Evolutionary conservation across 345 rosid species (phyloP).

Genomic region (Salix arbutifolia): DNA sequence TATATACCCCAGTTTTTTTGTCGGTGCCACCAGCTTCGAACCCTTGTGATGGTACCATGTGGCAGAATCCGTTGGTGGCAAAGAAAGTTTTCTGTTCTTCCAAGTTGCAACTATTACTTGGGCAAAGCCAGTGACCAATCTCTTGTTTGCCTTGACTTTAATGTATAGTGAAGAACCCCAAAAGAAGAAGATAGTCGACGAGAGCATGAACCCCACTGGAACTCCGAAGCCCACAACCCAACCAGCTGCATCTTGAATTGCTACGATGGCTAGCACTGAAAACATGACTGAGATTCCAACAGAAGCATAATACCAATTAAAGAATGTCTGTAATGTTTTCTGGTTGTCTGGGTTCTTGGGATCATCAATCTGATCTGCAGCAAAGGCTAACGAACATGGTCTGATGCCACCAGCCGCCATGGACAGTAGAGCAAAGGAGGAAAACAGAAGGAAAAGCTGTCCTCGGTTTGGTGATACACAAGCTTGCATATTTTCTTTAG

Average conservation of each 20-base stretch:
- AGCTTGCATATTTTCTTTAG: neutral
- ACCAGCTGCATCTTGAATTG: conserved; percentile 38
- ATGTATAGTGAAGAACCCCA: conserved; percentile 42
- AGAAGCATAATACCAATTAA: conserved; percentile 57
- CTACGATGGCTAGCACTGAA: conserved; percentile 37
- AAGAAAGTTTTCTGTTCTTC: conserved; percentile 27
- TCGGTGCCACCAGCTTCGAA: conserved; percentile 34
- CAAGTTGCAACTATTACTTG: conserved; percentile 38
- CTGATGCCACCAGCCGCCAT: conserved; percentile 50
- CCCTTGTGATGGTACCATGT: conserved; percentile 25
- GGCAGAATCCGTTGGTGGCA: conserved; percentile 24
- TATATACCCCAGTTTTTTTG: conserved; percentile 37
- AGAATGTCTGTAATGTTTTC: conserved; percentile 41
- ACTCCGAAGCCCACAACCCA: conserved; percentile 54
- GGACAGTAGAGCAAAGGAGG: conserved; percentile 37
- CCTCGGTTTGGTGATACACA: conserved; percentile 21
- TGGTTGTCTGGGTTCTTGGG: conserved; percentile 38
- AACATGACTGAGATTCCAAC: conserved; percentile 37
- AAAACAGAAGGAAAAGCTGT: conserved; percentile 33
- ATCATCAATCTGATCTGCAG: conserved; percentile 51
- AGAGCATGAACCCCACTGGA: conserved; percentile 44
- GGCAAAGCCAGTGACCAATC: conserved; percentile 40
- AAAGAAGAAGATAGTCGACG: conserved; percentile 30
- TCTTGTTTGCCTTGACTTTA: conserved; percentile 35
- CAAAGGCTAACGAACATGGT: conserved; percentile 51